These are phyloP conservation scores for Paracorniculantispora psalliotae DNA, from an alignment of 2,329 filamentous ascomycete species.

Conservation along the genomic window DNA sequence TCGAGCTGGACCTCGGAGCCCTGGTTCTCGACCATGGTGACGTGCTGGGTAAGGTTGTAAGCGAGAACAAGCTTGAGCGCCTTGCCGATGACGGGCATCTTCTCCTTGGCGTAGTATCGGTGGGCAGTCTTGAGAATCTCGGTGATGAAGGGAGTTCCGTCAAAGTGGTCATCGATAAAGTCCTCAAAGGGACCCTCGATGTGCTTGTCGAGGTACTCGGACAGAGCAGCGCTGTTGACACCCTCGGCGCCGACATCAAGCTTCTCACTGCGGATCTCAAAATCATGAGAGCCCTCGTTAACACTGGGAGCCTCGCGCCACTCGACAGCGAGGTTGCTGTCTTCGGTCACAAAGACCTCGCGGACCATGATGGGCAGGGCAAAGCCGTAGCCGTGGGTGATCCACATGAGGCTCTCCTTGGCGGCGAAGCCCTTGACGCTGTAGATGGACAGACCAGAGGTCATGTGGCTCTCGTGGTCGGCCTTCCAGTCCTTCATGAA, in stretches of 20 bases:
- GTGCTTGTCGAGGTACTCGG: constrained; percentile 92
- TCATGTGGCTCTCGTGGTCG: constrained; percentile 88
- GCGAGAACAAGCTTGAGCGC: constrained; percentile 90
- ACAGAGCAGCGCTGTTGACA: constrained; percentile 72
- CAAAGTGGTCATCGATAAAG: constrained; percentile 94
- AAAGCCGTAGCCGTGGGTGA: constrained; percentile 94
- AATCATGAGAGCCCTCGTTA: constrained; percentile 68
- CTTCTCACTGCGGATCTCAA: constrained; percentile 81
- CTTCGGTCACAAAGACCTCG: constrained; percentile 87
- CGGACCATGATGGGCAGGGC: constrained; percentile 88
- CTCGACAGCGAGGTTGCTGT: constrained; percentile 87
- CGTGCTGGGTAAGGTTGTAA: constrained; percentile 91
- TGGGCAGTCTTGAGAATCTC: constrained; percentile 95
- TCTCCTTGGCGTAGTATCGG: constrained; percentile 85
- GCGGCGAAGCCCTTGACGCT: constrained; percentile 83
- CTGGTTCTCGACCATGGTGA: constrained; percentile 89
- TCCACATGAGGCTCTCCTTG: constrained; percentile 72
- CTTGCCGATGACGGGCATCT: constrained; percentile 86
- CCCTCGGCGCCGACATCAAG: constrained; percentile 87
- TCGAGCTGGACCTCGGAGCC: constrained; percentile 72
- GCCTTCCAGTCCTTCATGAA: constrained; percentile 99
- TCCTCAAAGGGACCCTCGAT: constrained; percentile 88
- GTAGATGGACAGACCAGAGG: constrained; percentile 80
- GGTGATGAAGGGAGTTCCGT: constrained; percentile 89
- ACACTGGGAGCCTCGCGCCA: constrained; percentile 78